Conservation (phyloP, 73 alveolate species). For the Urostyla sp. region DNA sequence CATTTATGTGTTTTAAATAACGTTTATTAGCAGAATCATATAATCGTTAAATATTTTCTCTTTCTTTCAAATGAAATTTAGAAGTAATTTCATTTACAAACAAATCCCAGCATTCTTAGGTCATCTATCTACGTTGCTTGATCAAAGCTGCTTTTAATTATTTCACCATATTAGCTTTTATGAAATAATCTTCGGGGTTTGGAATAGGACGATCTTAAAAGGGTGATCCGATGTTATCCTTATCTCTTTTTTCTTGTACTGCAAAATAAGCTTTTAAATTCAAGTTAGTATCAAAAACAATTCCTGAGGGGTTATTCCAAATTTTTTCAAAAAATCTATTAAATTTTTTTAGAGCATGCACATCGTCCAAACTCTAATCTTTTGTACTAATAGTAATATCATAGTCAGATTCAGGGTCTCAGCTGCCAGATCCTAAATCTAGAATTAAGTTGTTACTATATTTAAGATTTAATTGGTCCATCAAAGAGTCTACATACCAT, state of each 20-base stretch:
- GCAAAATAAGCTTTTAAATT: slow-evolving; percentile 1
- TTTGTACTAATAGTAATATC: background rate
- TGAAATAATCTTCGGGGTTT: background rate
- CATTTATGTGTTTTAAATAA: no score
- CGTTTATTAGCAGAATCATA: no score
- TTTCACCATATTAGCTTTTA: background rate
- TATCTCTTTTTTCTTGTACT: background rate
- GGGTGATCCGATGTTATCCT: background rate
- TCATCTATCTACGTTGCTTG: no score
- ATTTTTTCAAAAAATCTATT: background rate
- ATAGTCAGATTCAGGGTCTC: slow-evolving; percentile 7
- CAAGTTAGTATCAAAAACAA: background rate
- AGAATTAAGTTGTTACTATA: background rate
- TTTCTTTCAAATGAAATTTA: no score
- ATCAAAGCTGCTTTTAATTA: background rate
- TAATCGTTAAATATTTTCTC: background rate
- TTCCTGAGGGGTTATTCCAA: background rate
- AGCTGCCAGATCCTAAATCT: background rate
- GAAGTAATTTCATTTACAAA: background rate
- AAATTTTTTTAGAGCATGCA: background rate
- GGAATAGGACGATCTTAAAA: background rate
- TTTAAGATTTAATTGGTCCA: background rate
- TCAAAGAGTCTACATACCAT: background rate
- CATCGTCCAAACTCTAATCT: background rate
- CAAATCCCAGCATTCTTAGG: no score